A percentile compares a stretch with the other conserved stretches of the same genome.
These are phyloP conservation scores for Saccharomycopsis lassenensis DNA, from an alignment of 805 yeast species.

Conservation along the genomic window DNA sequence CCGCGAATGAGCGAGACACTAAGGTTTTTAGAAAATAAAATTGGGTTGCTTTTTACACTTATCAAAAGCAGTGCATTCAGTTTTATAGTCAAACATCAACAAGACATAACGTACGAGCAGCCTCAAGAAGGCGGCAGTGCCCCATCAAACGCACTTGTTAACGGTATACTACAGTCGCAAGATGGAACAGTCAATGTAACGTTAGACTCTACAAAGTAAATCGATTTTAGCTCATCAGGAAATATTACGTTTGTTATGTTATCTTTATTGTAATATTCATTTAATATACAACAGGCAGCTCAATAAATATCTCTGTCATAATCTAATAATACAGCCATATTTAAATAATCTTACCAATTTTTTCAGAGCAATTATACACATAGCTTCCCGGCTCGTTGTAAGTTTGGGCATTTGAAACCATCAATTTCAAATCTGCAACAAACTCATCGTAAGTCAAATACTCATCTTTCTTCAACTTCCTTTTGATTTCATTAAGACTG, in stretches of 20 bases:
- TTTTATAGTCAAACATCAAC: slow-evolving; percentile 18
- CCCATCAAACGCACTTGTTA: background rate
- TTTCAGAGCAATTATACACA: slow-evolving; percentile 48
- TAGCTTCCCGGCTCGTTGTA: slow-evolving; percentile 61
- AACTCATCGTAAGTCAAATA: slow-evolving; percentile 35
- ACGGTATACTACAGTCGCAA: slow-evolving; percentile 10
- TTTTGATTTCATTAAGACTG: slow-evolving; percentile 48
- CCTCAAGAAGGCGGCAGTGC: background rate
- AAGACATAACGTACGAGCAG: slow-evolving; percentile 13
- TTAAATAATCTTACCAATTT: slow-evolving; percentile 36
- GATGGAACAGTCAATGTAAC: slow-evolving; percentile 18
- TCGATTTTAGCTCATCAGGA: no score
- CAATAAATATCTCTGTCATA: no score
- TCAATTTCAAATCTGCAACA: slow-evolving; percentile 37
- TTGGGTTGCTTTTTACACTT: slow-evolving; percentile 14
- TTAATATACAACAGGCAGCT: no score
- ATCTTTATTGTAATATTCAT: no score
- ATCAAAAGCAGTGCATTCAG: slow-evolving; percentile 17
- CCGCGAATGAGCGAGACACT: slow-evolving; percentile 10
- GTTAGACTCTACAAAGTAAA: slow-evolving; percentile 13
- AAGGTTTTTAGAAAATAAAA: slow-evolving; percentile 16
- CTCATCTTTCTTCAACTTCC: slow-evolving; percentile 33
- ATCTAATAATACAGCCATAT: no score
- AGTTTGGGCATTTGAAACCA: slow-evolving; percentile 58
- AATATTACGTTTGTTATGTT: no score